Conservation (phyloP, 257 asterid genomes). For the Thymus mandschuricus region DNA sequence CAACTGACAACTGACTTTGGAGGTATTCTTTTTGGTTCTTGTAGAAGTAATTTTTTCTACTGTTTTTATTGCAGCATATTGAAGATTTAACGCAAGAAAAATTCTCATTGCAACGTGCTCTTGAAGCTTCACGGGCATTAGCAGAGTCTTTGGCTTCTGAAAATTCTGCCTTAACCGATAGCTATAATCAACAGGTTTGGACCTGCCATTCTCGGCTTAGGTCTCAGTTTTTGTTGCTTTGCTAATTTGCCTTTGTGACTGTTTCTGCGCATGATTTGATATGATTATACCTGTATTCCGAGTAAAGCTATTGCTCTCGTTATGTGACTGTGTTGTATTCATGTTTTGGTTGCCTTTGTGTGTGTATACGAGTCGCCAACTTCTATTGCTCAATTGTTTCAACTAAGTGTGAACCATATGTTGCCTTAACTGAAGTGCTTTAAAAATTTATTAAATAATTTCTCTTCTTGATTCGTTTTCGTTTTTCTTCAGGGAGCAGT, state of each 20-base stretch:
- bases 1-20: background rate
- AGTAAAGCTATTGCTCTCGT: background rate
- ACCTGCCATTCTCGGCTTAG: conserved; percentile 24
- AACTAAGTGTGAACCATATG: conserved; percentile 2
- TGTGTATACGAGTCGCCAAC: background rate
- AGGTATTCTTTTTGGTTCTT: conserved; percentile 9
- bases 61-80: conserved; percentile 66
- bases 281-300: conserved; percentile 3
- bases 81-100: conserved; percentile 97
- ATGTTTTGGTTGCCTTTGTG: conserved; percentile 1
- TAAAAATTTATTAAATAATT: conserved; percentile 14
- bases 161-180: conserved; percentile 91
- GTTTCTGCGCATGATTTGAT: conserved; percentile 20
- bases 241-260: conserved; percentile 16
- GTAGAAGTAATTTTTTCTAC: background rate
- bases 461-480: conserved; percentile 22
- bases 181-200: conserved; percentile 86
- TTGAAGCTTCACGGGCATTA: conserved; percentile 85
- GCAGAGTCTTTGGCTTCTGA: conserved; percentile 95
- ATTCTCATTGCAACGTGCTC: conserved; percentile 94
- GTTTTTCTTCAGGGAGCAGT: conserved; percentile 65
- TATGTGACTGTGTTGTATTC: background rate
- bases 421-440: conserved; percentile 16
- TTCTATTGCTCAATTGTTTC: conserved; percentile 23
- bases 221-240: conserved; percentile 15